Evolutionary conservation across 2,329 filamentous ascomycete genomes (phyloP).

Genomic region (Hymenoscyphus fructigenus): DNA sequence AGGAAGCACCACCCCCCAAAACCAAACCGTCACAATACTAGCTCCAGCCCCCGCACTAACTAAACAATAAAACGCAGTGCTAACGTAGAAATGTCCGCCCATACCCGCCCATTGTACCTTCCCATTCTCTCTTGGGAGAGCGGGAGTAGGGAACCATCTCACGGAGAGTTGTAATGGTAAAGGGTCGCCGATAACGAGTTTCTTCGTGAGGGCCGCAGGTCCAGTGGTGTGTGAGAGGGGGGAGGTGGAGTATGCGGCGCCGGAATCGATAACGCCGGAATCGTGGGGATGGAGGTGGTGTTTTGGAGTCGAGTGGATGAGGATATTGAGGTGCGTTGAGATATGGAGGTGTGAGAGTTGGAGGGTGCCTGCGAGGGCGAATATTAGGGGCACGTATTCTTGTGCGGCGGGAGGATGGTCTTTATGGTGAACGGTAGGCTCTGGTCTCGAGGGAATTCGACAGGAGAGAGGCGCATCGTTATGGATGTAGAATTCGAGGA

Average conservation of each 20-base stretch:
- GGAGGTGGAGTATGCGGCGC: slow-evolving; percentile 81
- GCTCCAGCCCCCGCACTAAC: slow-evolving; percentile 58
- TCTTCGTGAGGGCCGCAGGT: slow-evolving; percentile 52
- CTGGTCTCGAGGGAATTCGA: slow-evolving; percentile 78
- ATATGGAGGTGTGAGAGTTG: slow-evolving; percentile 90
- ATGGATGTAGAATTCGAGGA: slow-evolving; percentile 97
- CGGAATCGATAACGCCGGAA: slow-evolving; percentile 82
- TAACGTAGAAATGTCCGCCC: slow-evolving; percentile 62
- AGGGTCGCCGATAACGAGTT: slow-evolving; percentile 81
- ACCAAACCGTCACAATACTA: slow-evolving; percentile 53
- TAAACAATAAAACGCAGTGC: slow-evolving; percentile 61
- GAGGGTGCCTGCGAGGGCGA: slow-evolving; percentile 84
- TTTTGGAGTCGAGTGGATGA: slow-evolving; percentile 67
- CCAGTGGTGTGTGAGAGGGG: slow-evolving; percentile 58
- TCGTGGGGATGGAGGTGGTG: slow-evolving; percentile 62
- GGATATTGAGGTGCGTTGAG: slow-evolving; percentile 82
- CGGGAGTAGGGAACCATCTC: slow-evolving; percentile 79
- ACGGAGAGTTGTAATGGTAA: slow-evolving; percentile 78
- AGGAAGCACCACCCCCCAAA: slow-evolving; percentile 59
- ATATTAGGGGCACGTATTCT: slow-evolving; percentile 79
- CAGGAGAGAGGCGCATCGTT: slow-evolving; percentile 91
- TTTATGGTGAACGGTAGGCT: slow-evolving; percentile 44
- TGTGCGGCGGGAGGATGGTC: slow-evolving; percentile 39
- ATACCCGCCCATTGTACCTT: slow-evolving; percentile 64
- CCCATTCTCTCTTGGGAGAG: slow-evolving; percentile 66